Percentiles rank a stretch among this genome's conserved stretches.
These are phyloP conservation scores for Triadica sebifera DNA, from an alignment of 345 rosid genomes.

Conservation along the genomic window DNA sequence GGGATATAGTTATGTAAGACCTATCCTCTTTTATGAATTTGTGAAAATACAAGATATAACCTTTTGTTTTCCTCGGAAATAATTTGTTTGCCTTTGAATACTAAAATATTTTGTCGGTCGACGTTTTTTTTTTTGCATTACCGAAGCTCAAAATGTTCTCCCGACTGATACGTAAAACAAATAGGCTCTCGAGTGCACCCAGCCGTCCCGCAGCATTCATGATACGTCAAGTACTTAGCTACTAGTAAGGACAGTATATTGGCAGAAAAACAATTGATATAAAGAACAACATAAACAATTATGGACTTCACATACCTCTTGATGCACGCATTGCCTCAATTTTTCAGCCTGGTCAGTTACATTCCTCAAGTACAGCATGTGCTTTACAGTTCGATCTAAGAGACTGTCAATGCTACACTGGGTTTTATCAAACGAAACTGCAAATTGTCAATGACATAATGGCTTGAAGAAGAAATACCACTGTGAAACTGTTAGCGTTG, in stretches of 20 bases:
- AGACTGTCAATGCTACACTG: constrained; percentile 79
- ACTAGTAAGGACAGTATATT: background rate
- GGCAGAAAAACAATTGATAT: no score
- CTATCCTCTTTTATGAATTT: no score
- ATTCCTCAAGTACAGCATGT: constrained; percentile 51
- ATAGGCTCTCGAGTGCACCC: background rate
- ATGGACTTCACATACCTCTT: constrained; percentile 38
- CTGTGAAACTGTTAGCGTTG: background rate
- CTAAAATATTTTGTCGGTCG: no score
- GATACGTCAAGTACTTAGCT: background rate
- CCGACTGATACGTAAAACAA: background rate
- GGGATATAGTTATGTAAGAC: no score
- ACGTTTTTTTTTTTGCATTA: no score
- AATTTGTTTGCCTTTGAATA: no score
- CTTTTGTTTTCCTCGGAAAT: no score
- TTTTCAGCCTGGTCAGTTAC: constrained; percentile 56
- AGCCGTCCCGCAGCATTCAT: background rate
- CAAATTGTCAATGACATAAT: background rate
- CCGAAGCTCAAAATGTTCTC: no score
- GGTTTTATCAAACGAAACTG: constrained; percentile 10
- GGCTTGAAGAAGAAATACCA: background rate
- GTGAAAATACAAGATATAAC: no score
- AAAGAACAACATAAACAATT: background rate
- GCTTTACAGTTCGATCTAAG: constrained; percentile 52
- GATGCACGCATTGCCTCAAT: constrained; percentile 41